These are phyloP conservation scores for Ogataea parapolymorpha DNA, from an alignment of 805 yeast genomes.

Conservation along the genomic window DNA sequence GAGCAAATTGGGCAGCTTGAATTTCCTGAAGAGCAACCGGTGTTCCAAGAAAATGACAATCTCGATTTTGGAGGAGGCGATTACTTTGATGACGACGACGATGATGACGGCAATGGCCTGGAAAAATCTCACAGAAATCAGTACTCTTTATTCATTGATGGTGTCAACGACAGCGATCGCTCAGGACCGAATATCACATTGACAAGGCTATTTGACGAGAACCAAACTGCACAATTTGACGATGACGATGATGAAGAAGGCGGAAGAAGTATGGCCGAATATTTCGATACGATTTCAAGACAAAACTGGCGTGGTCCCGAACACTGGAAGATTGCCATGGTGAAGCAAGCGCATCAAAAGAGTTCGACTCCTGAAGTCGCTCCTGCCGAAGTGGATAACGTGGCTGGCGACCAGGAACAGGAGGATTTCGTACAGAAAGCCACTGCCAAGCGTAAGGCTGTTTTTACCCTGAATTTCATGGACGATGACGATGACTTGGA, in stretches of 20 bases:
- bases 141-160: slow-evolving; percentile 31
- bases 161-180: slow-evolving; percentile 27
- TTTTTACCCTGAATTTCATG: slow-evolving; percentile 28
- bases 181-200: slow-evolving; percentile 32
- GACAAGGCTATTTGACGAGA: slow-evolving; percentile 33
- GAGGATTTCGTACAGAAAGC: slow-evolving; percentile 7
- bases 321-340: slow-evolving; percentile 78
- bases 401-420: not conserved
- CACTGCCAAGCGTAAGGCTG: slow-evolving; percentile 11
- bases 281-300: slow-evolving; percentile 71
- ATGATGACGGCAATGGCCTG: slow-evolving; percentile 20
- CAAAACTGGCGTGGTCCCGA: slow-evolving; percentile 89
- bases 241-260: slow-evolving; percentile 32
- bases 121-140: slow-evolving; percentile 27
- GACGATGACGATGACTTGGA: slow-evolving; percentile 22
- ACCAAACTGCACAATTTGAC: slow-evolving; percentile 19
- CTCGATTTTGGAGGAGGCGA: slow-evolving; percentile 21
- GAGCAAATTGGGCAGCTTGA: slow-evolving; percentile 26
- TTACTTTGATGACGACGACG: slow-evolving; percentile 22
- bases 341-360: slow-evolving; percentile 14
- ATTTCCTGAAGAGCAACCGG: slow-evolving; percentile 16
- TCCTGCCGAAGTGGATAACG: not conserved
- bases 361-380: slow-evolving; percentile 1
- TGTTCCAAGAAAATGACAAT: slow-evolving; percentile 21
- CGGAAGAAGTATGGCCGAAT: slow-evolving; percentile 55